A percentile compares a stretch with the other conserved stretches of the same genome.
Evolutionary conservation across 805 yeast genomes (phyloP).

Genomic region (Millerozyma miso): DNA sequence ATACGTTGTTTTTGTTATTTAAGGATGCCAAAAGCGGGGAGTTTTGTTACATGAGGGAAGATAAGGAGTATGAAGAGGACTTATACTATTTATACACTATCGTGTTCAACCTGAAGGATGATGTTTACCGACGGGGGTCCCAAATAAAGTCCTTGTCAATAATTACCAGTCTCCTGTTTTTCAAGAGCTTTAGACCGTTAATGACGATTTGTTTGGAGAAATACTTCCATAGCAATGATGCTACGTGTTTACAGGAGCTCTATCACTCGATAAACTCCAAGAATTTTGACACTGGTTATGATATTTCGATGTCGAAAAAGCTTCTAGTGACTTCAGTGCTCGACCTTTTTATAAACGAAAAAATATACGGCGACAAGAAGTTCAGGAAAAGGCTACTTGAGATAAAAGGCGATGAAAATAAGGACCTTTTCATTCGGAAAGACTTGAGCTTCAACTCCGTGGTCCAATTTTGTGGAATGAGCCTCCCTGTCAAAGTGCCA

Average conservation of each 20-base stretch:
- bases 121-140: constrained; percentile 52
- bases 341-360: constrained; percentile 40
- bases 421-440: constrained; percentile 37
- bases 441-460: constrained; percentile 40
- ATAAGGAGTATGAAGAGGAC: constrained; percentile 29
- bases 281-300: constrained; percentile 18
- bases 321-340: constrained; percentile 38
- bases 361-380: constrained; percentile 34
- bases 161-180: constrained; percentile 49
- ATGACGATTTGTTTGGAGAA: constrained; percentile 49
- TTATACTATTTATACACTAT: constrained; percentile 54
- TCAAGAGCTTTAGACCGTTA: constrained; percentile 57
- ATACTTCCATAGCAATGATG: constrained; percentile 29
- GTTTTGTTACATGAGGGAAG: constrained; percentile 34
- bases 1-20: constrained; percentile 52
- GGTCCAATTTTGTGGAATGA: constrained; percentile 35
- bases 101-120: constrained; percentile 45
- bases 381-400: constrained; percentile 36
- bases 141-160: constrained; percentile 56
- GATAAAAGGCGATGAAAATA: constrained; percentile 19
- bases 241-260: constrained; percentile 21
- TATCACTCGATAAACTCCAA: constrained; percentile 31
- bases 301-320: constrained; percentile 30
- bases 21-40: constrained; percentile 35
- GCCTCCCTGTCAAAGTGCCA: constrained; percentile 43